These are phyloP conservation scores for Pleurotus citrinopileatus DNA, from an alignment of 768 basidiomycete species.

Conservation along the genomic window DNA sequence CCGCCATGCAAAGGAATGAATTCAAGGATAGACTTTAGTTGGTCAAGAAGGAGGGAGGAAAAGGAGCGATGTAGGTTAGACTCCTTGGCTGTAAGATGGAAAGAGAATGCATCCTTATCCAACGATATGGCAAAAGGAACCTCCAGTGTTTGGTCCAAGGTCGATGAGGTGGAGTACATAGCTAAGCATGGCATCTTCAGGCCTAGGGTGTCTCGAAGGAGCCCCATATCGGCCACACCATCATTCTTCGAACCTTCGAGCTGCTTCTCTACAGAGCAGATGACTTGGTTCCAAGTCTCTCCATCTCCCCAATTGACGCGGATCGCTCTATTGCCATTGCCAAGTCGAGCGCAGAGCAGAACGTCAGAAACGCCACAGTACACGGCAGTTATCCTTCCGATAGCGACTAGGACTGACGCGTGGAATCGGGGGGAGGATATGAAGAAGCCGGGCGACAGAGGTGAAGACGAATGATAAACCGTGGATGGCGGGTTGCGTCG, in stretches of 20 bases:
- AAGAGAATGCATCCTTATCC: conserved; percentile 9
- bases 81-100: conserved; percentile 17
- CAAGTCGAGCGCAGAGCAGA: conserved; percentile 21
- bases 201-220: conserved; percentile 19
- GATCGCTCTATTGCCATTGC: conserved; percentile 4
- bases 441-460: not conserved
- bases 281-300: conserved; percentile 21
- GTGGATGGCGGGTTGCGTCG: conserved; percentile 16
- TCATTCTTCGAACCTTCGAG: not conserved
- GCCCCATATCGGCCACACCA: conserved; percentile 9
- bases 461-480: not conserved
- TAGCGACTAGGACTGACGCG: conserved; percentile 18
- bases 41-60: conserved; percentile 23
- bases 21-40: conserved; percentile 19
- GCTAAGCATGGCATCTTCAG: conserved; percentile 28
- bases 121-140: conserved; percentile 21
- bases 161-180: conserved; percentile 17
- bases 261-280: conserved; percentile 10
- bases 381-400: conserved; percentile 24
- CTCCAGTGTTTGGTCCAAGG: not conserved
- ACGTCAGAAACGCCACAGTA: conserved; percentile 29
- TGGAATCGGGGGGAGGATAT: not conserved
- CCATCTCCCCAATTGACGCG: conserved; percentile 23
- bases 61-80: conserved; percentile 22
- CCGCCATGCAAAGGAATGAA: conserved; percentile 15